phyloP scores from a whole-genome alignment of 2,329 filamentous ascomycete genomes.

The Clonostachys solani region DNA sequence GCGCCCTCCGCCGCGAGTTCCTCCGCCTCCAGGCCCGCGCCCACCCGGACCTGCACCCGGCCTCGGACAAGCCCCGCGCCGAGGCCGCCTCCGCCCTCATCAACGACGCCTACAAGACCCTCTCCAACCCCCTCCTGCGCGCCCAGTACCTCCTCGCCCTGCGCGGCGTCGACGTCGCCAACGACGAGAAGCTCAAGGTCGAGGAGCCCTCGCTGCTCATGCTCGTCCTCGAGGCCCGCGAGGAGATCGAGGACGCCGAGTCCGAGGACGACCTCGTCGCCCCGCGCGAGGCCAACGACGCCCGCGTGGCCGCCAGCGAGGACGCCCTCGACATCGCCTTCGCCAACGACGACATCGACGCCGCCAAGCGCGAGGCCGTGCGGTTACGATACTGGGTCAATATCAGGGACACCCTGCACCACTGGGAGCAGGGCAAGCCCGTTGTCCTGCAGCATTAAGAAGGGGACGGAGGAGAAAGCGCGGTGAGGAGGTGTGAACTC shows the following conservation, averaged over 20 bases:
- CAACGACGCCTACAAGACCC: conserved; percentile 88
- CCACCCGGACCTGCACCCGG: conserved; percentile 67
- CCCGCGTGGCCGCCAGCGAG: conserved; percentile 61
- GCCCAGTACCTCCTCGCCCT: conserved; percentile 85
- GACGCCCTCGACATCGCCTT: conserved; percentile 61
- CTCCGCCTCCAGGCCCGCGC: conserved; percentile 74
- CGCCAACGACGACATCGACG: conserved; percentile 56
- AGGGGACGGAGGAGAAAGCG: not conserved
- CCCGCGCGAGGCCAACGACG: conserved; percentile 63
- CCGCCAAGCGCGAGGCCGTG: conserved; percentile 69
- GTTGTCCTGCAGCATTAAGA: conserved; percentile 45
- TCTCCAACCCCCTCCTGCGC: conserved; percentile 71
- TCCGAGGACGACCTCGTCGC: conserved; percentile 58
- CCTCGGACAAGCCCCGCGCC: conserved; percentile 53
- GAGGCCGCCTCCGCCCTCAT: conserved; percentile 78
- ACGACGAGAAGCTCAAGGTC: conserved; percentile 71
- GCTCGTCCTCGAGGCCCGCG: conserved; percentile 75
- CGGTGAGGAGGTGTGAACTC: no score
- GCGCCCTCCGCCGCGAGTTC: conserved; percentile 76
- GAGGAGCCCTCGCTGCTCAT: conserved; percentile 68
- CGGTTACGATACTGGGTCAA: conserved; percentile 87
- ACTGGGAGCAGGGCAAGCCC: conserved; percentile 77
- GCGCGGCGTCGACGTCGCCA: conserved; percentile 71
- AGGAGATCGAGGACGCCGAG: conserved; percentile 68
- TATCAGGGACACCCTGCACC: conserved; percentile 72